phyloP scores from a whole-genome alignment of 2,329 filamentous ascomycete genomes.

The Talaromyces sp. region DNA sequence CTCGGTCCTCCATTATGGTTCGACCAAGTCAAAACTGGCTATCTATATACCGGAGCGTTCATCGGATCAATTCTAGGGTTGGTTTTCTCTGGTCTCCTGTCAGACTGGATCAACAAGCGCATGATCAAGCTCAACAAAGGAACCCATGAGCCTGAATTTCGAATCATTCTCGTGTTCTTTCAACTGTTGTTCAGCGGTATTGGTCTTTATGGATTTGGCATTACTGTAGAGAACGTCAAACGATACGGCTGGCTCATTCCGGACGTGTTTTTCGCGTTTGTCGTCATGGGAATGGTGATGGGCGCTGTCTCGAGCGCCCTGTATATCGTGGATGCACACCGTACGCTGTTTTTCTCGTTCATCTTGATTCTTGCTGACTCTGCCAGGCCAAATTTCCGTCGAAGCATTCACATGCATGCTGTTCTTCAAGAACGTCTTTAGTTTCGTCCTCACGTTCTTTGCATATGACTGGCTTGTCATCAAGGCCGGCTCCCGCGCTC shows the following conservation, averaged over 20 bases:
- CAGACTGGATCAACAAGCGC: slow-evolving; percentile 68
- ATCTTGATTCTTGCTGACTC: slow-evolving; percentile 18
- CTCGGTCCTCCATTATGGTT: slow-evolving; percentile 79
- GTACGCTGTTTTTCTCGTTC: slow-evolving; percentile 52
- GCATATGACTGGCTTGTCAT: slow-evolving; percentile 78
- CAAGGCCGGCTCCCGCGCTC: slow-evolving; percentile 53
- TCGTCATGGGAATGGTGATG: slow-evolving; percentile 88
- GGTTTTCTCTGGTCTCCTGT: slow-evolving; percentile 67
- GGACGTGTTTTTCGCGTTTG: slow-evolving; percentile 77
- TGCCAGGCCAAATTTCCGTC: slow-evolving; percentile 69
- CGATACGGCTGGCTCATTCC: slow-evolving; percentile 71
- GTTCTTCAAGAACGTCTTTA: slow-evolving; percentile 94
- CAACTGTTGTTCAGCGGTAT: slow-evolving; percentile 75
- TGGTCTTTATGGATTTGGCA: slow-evolving; percentile 81
- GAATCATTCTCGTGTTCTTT: slow-evolving; percentile 77
- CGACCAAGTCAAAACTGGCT: slow-evolving; percentile 77
- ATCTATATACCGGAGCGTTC: slow-evolving; percentile 82
- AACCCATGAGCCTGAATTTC: slow-evolving; percentile 88
- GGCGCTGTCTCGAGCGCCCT: slow-evolving; percentile 81
- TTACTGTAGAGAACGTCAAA: slow-evolving; percentile 61
- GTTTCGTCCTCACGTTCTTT: slow-evolving; percentile 77
- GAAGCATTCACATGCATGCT: slow-evolving; percentile 88
- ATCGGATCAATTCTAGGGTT: slow-evolving; percentile 79
- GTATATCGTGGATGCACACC: slow-evolving; percentile 91
- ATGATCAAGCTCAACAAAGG: slow-evolving; percentile 75